Evolutionary conservation across 1,284 basidiomycete species (phyloP), one percentile per base, ranked within the genome.

Genomic region (Marasmius oreades): DNA sequence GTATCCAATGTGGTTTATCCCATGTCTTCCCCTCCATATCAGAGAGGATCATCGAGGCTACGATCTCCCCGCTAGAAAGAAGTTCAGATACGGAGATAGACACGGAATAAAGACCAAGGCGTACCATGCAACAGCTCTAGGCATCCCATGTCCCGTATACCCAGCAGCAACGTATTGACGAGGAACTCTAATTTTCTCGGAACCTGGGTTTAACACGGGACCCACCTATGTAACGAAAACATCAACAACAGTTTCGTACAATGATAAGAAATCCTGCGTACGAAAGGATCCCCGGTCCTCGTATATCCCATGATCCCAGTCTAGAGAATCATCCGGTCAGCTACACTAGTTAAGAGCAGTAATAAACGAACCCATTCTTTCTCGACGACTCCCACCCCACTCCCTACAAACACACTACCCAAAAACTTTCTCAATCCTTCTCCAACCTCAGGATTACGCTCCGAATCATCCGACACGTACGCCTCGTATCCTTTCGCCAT

Each of bases 221-320:
- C 90, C 89, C 36, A 91, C 86, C 88, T 90, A 34, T n/a, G n/a
- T n/a, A n/a, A n/a, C n/a, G n/a, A 8, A 37, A 11, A 36, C 33
- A 46, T 26, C 24, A 18, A 12, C 31, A 33, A 47, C 6, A 23
- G 18, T 22, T 10, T 10, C 26, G 20, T 48, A 47, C 5, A 23
- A 8, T 6, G 18, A n/a, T 18, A 22, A 12, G 55, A 34, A 74
- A 84, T 58, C 64, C n/a, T n/a, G n/a, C n/a, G n/a, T n/a, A 93
- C 90, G 60, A 91, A 81, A 0, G 91, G 92, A 66, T 87, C 84
- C 0, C 75, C 74, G 10, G 71, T 74, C 54, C 73, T 73, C 0
- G 91, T 92, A 64, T 77, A 90, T 0, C 84, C 92, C 88, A 92
- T 91, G 51, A 94, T 90, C 0, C 92, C 92, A 2, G 86, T 90